A percentile compares a stretch with the other conserved stretches of the same genome.
Evolutionary conservation across 768 basidiomycete species (phyloP).

Genomic region (Serendipita indica): DNA sequence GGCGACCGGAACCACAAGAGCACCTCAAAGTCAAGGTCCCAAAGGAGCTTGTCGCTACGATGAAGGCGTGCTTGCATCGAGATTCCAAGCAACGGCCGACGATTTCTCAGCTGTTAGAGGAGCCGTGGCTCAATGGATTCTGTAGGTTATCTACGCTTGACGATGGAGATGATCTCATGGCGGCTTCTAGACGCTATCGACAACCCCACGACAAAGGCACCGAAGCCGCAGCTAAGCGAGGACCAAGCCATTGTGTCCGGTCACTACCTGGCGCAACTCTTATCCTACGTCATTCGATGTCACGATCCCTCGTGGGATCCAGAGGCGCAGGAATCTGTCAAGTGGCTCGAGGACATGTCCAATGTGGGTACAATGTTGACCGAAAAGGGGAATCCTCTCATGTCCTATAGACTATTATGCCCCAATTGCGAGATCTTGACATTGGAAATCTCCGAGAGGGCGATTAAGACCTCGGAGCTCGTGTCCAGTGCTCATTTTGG

Average conservation of each 20-base stretch:
- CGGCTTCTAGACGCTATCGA: slow-evolving; percentile 19
- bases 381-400: too few species aligned
- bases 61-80: slow-evolving; percentile 67
- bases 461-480: too few species aligned
- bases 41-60: slow-evolving; percentile 58
- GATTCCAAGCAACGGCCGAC: slow-evolving; percentile 72
- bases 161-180: slow-evolving; percentile 21
- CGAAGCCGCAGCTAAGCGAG: slow-evolving; percentile 24
- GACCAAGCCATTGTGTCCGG: slow-evolving; percentile 65
- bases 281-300: slow-evolving; percentile 44
- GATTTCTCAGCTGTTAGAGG: slow-evolving; percentile 72
- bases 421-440: too few species aligned
- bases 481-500: too few species aligned
- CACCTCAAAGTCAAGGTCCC: slow-evolving; percentile 60
- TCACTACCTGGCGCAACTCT: slow-evolving; percentile 62
- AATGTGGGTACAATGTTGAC: too few species aligned
- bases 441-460: too few species aligned
- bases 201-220: slow-evolving; percentile 20
- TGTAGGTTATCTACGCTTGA: neutral
- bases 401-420: too few species aligned
- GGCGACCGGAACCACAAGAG: slow-evolving; percentile 42
- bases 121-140: slow-evolving; percentile 48
- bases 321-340: too few species aligned
- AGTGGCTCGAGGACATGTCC: too few species aligned
- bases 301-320: slow-evolving; percentile 1